Base-by-base conservation (phyloP, 2,329 filamentous ascomycete species). In the Aspergillus pseudotamarii region DNA sequence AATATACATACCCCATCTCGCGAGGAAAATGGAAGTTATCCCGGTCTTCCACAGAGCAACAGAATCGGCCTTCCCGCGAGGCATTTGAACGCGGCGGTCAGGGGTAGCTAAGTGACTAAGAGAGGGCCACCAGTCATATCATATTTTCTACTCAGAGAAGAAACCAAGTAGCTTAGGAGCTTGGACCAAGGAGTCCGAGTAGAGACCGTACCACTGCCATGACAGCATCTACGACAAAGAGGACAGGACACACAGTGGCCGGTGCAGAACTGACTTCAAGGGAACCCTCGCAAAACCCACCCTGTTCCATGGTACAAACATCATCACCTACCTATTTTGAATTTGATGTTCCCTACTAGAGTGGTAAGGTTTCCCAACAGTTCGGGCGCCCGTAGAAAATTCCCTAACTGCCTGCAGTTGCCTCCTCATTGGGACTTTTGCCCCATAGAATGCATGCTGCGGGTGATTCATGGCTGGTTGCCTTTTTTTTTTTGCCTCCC, bases 341-440 rank as follows among this genome's bases (percentile, higher is more conserved):
- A 38, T 55, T 26, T 55, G 51, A 55, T 12, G 51, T 55, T 54
- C 21, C 21, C 51, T 32, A 30, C 51, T 23, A 34, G 51, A 55
- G 36, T 14, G 30, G 51, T 36, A 55, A 55, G n/a, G 30, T 55
- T 55, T 55, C 51, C 51, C 51, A 55, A 55, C 51, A 55, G 51
- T 55, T 55, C 36, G 51, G 51, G 32, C 51, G 51, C 11, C 51
- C 32, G 51, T 54, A 41, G 34, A 55, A 53, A 36, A 21, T 36
- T 36, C 19, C 32, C 14, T n/a, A 54, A 54, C 21, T 12, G 30
- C 28, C 30, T 54, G 30, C 19, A 54, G 51, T 54, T 54, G 51
- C 51, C 30, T 54, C n/a, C 28, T 28, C 10, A 54, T 36, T 54
- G 51, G 51, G 32, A 23, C n/a, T 36, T 12, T 34, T 21, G 30